Evolutionary conservation across 257 asterid genomes (phyloP), one percentile per base, ranked within the genome.

Genomic region (Thymus quinquecostatus): DNA sequence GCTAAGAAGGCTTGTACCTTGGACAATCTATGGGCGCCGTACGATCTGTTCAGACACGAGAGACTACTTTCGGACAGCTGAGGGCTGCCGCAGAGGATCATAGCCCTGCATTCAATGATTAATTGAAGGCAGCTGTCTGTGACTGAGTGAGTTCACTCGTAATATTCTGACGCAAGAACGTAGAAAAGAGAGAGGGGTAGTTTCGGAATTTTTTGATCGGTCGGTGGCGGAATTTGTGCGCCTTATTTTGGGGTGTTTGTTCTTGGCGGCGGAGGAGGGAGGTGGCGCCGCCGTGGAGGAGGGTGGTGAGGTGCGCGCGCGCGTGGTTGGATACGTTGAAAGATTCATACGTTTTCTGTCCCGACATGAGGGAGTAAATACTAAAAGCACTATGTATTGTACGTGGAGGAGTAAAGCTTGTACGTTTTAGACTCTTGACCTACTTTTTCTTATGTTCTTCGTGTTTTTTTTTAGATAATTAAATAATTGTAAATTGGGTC

Each of bases 11-110:
- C 95, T 65, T 92, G 97, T 77, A 87, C 96, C 29, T 76, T 92
- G 81, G 97, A 92, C 72, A 53, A 86, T 59, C 79, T 92, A 1
- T 92, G 97, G 97, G 77, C 91, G 44, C 96, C 97, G 27, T 75
- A 79, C 13, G 83, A 79, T 50, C 74, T 92, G 84, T 90, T 64
- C 71, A 78, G 85, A 40, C 95, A 88, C 30, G 83, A 86, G 49
- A 74, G 84, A 0, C 74, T 89, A 21, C 73, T 82, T 50, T 83
- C 96, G 3, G 90, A 91, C 60, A 80, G 79, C 69, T 89, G 81
- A 88, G 7, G 50, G 3, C 8, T 66, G 59, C 49, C 72, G 69
- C 68, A 63, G 74, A 10, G 51, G 82, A 85, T 67, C 64, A 21
- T 60, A 13, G 58, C 85, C 77, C 72, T 10, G 9, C 38, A 47